Evolutionary conservation across 2,329 filamentous ascomycete genomes (phyloP), one percentile per base, ranked within the genome.

Genomic region (Helotiales sp.): DNA sequence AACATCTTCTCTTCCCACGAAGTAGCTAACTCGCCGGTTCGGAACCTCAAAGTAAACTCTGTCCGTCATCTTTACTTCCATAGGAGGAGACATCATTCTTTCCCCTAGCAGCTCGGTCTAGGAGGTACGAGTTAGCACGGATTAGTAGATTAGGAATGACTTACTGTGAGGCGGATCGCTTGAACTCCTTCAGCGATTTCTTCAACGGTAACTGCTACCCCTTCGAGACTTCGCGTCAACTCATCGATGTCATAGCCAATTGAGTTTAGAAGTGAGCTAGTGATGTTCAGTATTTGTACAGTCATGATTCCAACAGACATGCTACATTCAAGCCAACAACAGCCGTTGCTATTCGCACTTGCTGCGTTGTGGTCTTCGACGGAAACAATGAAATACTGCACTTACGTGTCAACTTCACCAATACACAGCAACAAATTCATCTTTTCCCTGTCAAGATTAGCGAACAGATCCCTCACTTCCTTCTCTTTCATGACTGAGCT

Each of bases 1-100:
- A 3, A 70, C 63, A 43, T 71, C 66, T 17, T 69, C 50, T 17
- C 72, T 67, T 15, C 70, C 71, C n/a, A 74, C 43, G 26, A 73
- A 74, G 6, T 64, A 47, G 26, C 13, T 37, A 1, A 70, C 64
- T 10, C 43, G 59, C 17, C 69, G 58, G 52, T 65, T 66, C 5
- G 69, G 69, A 37, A 71, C 63, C 8, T 55, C 32, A 45, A 68
- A 65, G 32, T 66, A 59, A 10, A 2, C 47, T 15, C 43, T 22
- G 0, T 24, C 59, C 17, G 43, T 61, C 28, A 49, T 49, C 20
- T 49, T 37, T 10, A 30, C 6, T 30, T 20, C 20, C 24, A 13
- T 26, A 7, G 54, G 20, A 22, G 32, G 11, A 40, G 54, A 15
- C 1, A 7, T 24, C 30, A 37, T 37, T 15, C 20, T 37, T 57